Evolutionary conservation across 495 filamentous ascomycete genomes (phyloP).

Genomic region (Podospora pseudoanserina): DNA sequence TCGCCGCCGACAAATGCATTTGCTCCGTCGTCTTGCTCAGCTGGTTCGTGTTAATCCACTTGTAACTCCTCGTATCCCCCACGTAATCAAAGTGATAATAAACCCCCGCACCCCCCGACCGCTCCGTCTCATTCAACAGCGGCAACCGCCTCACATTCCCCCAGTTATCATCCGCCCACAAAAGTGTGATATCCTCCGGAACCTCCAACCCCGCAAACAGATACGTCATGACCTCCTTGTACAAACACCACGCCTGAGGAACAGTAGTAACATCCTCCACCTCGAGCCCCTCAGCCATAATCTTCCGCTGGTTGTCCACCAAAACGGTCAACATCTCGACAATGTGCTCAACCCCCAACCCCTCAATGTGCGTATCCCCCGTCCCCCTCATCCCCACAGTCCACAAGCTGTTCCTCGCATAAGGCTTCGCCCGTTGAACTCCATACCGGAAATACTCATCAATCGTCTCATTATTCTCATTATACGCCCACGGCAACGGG

Average conservation of each 20-base stretch:
- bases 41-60: conserved; percentile 71
- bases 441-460: conserved; percentile 65
- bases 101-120: conserved; percentile 65
- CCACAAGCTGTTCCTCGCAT: conserved; percentile 58
- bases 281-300: conserved; percentile 54
- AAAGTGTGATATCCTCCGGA: conserved; percentile 67
- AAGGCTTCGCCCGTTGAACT: conserved; percentile 58
- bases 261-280: conserved; percentile 50
- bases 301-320: conserved; percentile 55
- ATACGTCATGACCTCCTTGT: conserved; percentile 69
- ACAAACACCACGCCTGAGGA: conserved; percentile 70
- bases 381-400: conserved; percentile 73
- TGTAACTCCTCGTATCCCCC: conserved; percentile 60
- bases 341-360: conserved; percentile 55
- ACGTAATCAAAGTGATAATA: conserved; percentile 79
- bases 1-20: conserved; percentile 59
- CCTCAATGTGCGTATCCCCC: conserved; percentile 58
- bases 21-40: conserved; percentile 61
- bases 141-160: conserved; percentile 66
- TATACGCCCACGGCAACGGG: conserved; percentile 60
- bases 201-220: conserved; percentile 61
- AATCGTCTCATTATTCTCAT: conserved; percentile 61
- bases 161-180: conserved; percentile 77
- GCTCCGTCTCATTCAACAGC: conserved; percentile 54
- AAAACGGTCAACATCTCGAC: conserved; percentile 55